Evolutionary conservation across 2,329 filamentous ascomycete species (phyloP), one percentile per base, ranked within the genome.

Genomic region (Aspergillus flavus): DNA sequence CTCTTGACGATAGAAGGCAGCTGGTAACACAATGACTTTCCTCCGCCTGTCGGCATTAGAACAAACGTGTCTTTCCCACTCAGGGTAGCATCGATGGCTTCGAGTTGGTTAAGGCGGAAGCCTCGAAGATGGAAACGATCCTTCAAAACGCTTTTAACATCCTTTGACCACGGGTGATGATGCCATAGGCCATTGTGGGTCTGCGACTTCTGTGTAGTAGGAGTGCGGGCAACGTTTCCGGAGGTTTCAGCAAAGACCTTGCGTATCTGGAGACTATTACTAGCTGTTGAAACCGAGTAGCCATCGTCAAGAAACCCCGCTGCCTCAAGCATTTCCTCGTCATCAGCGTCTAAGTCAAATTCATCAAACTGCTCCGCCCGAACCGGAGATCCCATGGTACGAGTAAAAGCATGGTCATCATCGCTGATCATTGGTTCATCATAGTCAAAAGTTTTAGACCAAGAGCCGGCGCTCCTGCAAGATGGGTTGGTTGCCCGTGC

Each of bases 21-120:
- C 76, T 99, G 96, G 75, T 99, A 99, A 76, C 95, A 98, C 1
- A 99, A 83, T 1, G 94, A 98, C 75, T 99, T 99, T 48, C 95
- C 95, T 64, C 95, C 95, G 59, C 95, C 95, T 0, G 95, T 99
- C 2, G 96, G 95, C 95, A 99, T 99, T 45, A 99, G 83, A 19
- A 99, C 91, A 75, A 99, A 99, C 0, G 91, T 90, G 78, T 99
- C 94, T 67, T 94, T 89, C 3, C 94, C 95, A 34, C 82, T 84
- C 53, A 99, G 82, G 0, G 95, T 98, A 1, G 94, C 91, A 76
- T 99, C 98, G 76, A 99, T 97, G 16, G 95, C 94, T 77, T 98
- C 92, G 1, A 98, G 84, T 74, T 99, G 95, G 73, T 97, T 95
- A 59, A 90, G 88, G 34, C 96, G 89, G 73, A 99, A 99, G 0